Evolutionary conservation across 2,329 filamentous ascomycete species (phyloP), one percentile per base, ranked within the genome.

Genomic region (Diaporthe caulivora): DNA sequence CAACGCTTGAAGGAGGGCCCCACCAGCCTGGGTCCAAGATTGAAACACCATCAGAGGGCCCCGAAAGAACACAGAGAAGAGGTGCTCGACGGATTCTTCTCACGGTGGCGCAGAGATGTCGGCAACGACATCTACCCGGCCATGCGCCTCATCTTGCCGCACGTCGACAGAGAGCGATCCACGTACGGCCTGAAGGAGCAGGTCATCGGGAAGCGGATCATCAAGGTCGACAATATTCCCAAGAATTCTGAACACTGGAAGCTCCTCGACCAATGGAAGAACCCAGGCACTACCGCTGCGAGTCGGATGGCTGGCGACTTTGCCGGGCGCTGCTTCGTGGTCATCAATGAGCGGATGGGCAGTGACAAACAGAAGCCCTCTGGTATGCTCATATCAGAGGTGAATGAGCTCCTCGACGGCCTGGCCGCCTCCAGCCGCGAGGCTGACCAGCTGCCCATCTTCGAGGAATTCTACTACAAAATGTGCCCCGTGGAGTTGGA

Each of bases 131-230:
- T 99, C 78, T 98, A 97, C 80, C 97, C 97, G 0, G 96, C 95
- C 1, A 89, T 99, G 82, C 92, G 97, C 26, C 89, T 99, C 60
- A 98, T 98, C 72, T 87, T 98, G 4, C 95, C 96, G 0, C 95
- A 97, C 79, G 97, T 97, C 80, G 97, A 99, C 80, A 91, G 95
- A 51, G 95, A 98, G 79, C 91, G 97, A 62, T 93, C 93, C 24
- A 95, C 98, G 86, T 99, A 98, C 79, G 95, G 96, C 0, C 86
- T 99, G 53, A 98, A 98, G 80, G 97, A 99, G 85, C 95, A 93
- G 80, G 90, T 92, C 7, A 95, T 99, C 74, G 96, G 93, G 13
- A 98, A 95, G 80, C 85, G 98, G 26, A 86, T 98, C n/a, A 94
- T 98, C 73, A 96, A 95, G 80, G 89, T 98, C 51, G 93, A 98